These are phyloP conservation scores for Leptographium galeiforme DNA, from an alignment of 2,329 filamentous ascomycete species.

Conservation along the genomic window DNA sequence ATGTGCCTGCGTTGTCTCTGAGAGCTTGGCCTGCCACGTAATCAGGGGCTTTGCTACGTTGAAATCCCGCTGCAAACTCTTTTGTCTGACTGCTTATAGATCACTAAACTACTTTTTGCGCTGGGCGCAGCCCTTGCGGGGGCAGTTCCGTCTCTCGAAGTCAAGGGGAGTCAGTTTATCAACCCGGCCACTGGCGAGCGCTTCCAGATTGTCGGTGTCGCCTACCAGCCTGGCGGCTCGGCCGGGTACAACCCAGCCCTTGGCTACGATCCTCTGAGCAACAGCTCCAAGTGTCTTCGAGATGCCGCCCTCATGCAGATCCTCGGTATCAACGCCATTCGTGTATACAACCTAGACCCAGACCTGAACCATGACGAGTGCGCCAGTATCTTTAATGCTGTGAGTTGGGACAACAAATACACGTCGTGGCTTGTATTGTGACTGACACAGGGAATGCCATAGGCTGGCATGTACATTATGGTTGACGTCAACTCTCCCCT, in stretches of 20 bases:
- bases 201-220: constrained; percentile 54
- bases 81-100: no score
- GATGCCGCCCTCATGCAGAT: constrained; percentile 54
- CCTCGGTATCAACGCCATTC: constrained; percentile 52
- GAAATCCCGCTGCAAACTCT: no score
- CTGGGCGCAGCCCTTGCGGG: constrained; percentile 37
- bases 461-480: constrained; percentile 56
- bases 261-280: constrained; percentile 45
- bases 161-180: constrained; percentile 45
- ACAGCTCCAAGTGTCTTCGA: constrained; percentile 43
- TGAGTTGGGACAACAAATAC: constrained; percentile 12
- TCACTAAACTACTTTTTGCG: constrained; percentile 26
- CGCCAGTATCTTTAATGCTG: constrained; percentile 53
- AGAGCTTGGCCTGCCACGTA: no score
- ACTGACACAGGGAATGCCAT: neutral
- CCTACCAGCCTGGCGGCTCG: constrained; percentile 56
- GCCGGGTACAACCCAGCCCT: constrained; percentile 43
- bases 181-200: constrained; percentile 43
- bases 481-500: constrained; percentile 56
- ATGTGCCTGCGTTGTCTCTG: no score
- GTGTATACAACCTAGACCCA: constrained; percentile 56
- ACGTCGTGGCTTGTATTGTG: neutral
- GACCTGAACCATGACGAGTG: constrained; percentile 54
- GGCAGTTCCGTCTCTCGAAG: constrained; percentile 43
- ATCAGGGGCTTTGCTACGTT: no score